Conservation (phyloP, 2,329 filamentous ascomycete species). For the Aspergillus ochraceoroseus region DNA sequence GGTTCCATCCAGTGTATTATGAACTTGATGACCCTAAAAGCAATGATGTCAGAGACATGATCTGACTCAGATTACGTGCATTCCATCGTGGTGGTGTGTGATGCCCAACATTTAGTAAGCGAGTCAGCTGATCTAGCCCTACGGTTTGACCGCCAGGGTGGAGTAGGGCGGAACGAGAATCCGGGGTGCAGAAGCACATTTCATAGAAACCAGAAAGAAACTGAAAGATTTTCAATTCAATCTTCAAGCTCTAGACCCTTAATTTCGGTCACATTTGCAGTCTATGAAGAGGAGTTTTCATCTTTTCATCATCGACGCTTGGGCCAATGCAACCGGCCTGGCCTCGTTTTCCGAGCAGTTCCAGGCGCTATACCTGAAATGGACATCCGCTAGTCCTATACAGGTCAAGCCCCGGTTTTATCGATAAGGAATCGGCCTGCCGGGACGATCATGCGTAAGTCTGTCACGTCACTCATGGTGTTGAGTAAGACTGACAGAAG, state of each 20-base stretch:
- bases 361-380: slow-evolving; percentile 14
- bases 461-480: slow-evolving; percentile 23
- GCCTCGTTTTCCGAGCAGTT: slow-evolving; percentile 16
- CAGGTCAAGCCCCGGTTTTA: slow-evolving; percentile 12
- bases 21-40: too few relatives aligned
- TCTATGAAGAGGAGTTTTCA: slow-evolving; percentile 1
- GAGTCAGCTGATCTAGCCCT: slow-evolving; percentile 6
- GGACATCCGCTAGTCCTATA: slow-evolving; percentile 8
- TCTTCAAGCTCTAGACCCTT: too few relatives aligned
- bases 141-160: too few relatives aligned
- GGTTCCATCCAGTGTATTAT: too few relatives aligned
- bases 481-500: not conserved
- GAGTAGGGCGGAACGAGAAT: too few relatives aligned
- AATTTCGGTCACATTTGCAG: too few relatives aligned
- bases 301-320: slow-evolving; percentile 18
- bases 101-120: not conserved
- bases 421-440: slow-evolving; percentile 23
- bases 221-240: too few relatives aligned
- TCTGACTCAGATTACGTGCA: not conserved
- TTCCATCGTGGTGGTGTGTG: slow-evolving; percentile 6
- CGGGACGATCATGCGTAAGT: slow-evolving; percentile 30
- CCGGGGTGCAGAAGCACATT: too few relatives aligned
- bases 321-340: slow-evolving; percentile 19
- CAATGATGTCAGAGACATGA: slow-evolving; percentile 1
- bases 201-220: too few relatives aligned